Conservation (phyloP, 139 green algal species). For the Asterochloris sp. region DNA sequence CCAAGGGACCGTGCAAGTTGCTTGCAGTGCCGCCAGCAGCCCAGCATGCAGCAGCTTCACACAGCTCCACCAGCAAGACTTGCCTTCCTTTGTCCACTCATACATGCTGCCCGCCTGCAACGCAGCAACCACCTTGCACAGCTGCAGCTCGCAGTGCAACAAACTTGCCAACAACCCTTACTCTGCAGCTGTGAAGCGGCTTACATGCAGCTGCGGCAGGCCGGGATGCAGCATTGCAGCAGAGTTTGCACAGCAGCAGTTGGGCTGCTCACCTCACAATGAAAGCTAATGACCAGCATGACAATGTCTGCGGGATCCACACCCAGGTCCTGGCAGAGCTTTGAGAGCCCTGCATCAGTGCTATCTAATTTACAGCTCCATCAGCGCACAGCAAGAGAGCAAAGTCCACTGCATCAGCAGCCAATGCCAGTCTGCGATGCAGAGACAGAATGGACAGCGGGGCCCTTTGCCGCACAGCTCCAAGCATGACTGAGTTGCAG, state of each 20-base stretch:
- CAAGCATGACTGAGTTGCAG: too few species aligned
- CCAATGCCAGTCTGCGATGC: neutral
- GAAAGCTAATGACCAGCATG: conserved; percentile 86
- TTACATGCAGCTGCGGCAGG: too few species aligned
- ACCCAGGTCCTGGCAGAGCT: conserved; percentile 74
- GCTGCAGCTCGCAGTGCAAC: too few species aligned
- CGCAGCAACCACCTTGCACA: too few species aligned
- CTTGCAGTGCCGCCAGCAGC: neutral
- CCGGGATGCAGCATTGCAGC: too few species aligned
- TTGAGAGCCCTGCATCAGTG: conserved; percentile 42
- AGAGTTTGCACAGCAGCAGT: too few species aligned
- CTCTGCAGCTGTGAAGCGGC: too few species aligned
- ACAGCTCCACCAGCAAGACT: too few species aligned
- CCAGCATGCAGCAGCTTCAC: neutral
- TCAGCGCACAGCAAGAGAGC: neutral
- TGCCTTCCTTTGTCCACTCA: conserved; percentile 71
- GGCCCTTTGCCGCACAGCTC: too few species aligned
- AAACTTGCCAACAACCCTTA: too few species aligned
- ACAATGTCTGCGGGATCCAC: conserved; percentile 79
- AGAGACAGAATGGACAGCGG: neutral
- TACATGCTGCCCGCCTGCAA: conserved; percentile 80
- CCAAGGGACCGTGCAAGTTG: too few species aligned
- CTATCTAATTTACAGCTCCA: neutral
- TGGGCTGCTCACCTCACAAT: conserved; percentile 25
- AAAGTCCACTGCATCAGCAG: neutral